A percentile compares a stretch with the other conserved stretches of the same genome.
Evolutionary conservation across 1,284 basidiomycete genomes (phyloP).

Genomic region (Trichosporon coremiiforme): DNA sequence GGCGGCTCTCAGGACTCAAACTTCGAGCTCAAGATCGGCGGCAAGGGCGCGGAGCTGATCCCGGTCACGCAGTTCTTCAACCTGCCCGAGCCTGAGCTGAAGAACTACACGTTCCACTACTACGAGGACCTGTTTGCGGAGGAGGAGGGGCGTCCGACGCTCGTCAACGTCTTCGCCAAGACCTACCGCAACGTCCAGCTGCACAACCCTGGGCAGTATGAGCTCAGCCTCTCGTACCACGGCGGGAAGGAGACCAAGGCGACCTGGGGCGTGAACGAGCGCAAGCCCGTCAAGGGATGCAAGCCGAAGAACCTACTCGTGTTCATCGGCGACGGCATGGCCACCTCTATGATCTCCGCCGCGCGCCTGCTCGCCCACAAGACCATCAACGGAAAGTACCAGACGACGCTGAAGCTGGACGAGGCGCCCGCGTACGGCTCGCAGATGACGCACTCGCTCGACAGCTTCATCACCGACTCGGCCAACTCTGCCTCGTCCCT

Average conservation of each 20-base stretch:
- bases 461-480: constrained; percentile 56
- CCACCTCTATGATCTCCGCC: constrained; percentile 50
- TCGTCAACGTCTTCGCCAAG: constrained; percentile 56
- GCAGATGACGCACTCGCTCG: constrained; percentile 50
- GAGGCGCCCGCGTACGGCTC: constrained; percentile 44
- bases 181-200: constrained; percentile 55
- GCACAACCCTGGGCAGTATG: constrained; percentile 45
- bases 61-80: constrained; percentile 52
- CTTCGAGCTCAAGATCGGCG: constrained; percentile 51
- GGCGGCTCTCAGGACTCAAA: constrained; percentile 47
- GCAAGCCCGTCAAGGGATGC: constrained; percentile 40
- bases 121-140: constrained; percentile 55
- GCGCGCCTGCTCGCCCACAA: constrained; percentile 58
- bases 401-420: constrained; percentile 50
- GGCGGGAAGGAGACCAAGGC: constrained; percentile 41
- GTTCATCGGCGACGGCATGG: constrained; percentile 57
- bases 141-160: constrained; percentile 43
- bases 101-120: constrained; percentile 50
- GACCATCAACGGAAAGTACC: constrained; percentile 58
- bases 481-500: constrained; percentile 59
- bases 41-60: constrained; percentile 41
- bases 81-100: constrained; percentile 40
- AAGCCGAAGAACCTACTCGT: constrained; percentile 57
- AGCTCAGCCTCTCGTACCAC: constrained; percentile 42
- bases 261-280: constrained; percentile 53